Evolutionary conservation across 345 rosid species (phyloP).

Genomic region (Salix arbutifolia): DNA sequence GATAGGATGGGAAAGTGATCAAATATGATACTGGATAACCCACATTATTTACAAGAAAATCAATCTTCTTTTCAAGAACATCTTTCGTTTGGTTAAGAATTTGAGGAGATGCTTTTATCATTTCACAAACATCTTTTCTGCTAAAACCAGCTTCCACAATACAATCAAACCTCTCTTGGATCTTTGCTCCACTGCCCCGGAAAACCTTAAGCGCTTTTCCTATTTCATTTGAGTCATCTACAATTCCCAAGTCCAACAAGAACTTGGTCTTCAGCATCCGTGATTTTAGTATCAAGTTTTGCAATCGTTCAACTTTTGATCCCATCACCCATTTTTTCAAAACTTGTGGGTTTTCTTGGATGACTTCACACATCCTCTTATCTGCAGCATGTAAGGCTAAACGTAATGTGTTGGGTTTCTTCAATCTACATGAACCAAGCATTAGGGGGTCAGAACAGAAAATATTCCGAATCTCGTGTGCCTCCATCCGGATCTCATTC

Average conservation of each 20-base stretch:
- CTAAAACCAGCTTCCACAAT: constrained; percentile 48
- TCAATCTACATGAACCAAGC: constrained; percentile 51
- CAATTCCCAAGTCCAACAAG: constrained; percentile 50
- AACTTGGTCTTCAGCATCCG: constrained; percentile 47
- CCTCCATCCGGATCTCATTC: constrained; percentile 52
- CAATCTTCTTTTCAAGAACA: constrained; percentile 42
- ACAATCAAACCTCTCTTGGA: constrained; percentile 75
- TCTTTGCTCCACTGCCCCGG: constrained; percentile 58
- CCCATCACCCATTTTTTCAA: constrained; percentile 49
- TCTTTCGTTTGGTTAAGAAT: constrained; percentile 51
- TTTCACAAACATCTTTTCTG: constrained; percentile 7
- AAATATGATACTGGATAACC: constrained; percentile 53
- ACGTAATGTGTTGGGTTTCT: constrained; percentile 48
- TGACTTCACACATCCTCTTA: constrained; percentile 38
- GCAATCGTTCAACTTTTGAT: constrained; percentile 34
- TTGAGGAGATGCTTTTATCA: constrained; percentile 59
- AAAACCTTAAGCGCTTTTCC: constrained; percentile 42
- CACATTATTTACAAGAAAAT: constrained; percentile 39
- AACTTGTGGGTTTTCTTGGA: constrained; percentile 54
- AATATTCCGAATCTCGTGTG: constrained; percentile 42
- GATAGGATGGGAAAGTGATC: constrained; percentile 48
- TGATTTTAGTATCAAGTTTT: constrained; percentile 24
- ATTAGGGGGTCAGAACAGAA: constrained; percentile 39
- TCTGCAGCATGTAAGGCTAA: constrained; percentile 46
- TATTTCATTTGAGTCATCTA: constrained; percentile 36